Conservation (phyloP, 192 early-diverging fungal species). For the Linnemannia zychae region DNA sequence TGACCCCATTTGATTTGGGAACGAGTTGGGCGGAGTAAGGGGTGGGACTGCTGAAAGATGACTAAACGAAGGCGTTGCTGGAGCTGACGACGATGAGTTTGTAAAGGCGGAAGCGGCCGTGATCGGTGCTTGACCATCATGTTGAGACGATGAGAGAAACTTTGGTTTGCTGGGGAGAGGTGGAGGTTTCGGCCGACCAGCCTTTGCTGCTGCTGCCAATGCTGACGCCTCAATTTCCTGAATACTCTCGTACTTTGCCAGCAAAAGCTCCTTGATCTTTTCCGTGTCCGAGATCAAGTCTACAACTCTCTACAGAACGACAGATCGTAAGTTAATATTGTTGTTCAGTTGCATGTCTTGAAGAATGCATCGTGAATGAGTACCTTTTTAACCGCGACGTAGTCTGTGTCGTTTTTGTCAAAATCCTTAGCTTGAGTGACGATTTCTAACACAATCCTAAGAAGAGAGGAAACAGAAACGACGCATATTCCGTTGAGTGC, state of each 20-base stretch:
- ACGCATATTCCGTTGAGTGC: not conserved
- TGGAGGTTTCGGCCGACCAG: slow-evolving; percentile 38
- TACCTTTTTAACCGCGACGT: slow-evolving; percentile 58
- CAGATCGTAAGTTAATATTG: not conserved
- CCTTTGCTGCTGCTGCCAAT: slow-evolving; percentile 52
- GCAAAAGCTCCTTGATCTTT: slow-evolving; percentile 37
- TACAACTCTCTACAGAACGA: slow-evolving; percentile 44
- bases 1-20: not conserved
- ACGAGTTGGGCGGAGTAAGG: not conserved
- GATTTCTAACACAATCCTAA: slow-evolving; percentile 65
- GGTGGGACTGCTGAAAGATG: slow-evolving; percentile 13
- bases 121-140: slow-evolving; percentile 23
- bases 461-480: not conserved
- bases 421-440: slow-evolving; percentile 60
- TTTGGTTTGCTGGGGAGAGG: slow-evolving; percentile 46
- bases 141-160: slow-evolving; percentile 27
- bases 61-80: not conserved
- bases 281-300: slow-evolving; percentile 37
- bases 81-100: slow-evolving; percentile 20
- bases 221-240: slow-evolving; percentile 52
- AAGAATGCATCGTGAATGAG: not conserved
- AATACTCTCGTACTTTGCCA: slow-evolving; percentile 58
- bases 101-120: not conserved
- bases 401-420: slow-evolving; percentile 58
- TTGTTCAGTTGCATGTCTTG: not conserved